Base-by-base conservation (phyloP, 805 yeast genomes). In the Cyberlindnera nakhonratchasimensis region DNA sequence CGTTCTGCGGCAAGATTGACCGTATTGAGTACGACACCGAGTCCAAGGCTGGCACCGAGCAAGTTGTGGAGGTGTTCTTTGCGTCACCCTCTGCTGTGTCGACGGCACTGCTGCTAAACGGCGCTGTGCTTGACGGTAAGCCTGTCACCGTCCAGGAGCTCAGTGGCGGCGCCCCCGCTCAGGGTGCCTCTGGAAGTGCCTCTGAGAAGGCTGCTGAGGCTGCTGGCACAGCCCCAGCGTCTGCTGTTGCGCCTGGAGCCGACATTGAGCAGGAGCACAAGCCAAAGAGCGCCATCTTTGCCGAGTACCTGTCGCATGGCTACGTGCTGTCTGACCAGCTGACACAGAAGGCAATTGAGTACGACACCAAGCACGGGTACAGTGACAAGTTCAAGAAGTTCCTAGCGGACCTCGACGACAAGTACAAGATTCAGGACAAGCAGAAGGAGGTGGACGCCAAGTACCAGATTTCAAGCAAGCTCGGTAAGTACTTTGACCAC, bases 301-400 rank as follows among this genome's bases (percentile, higher is more conserved):
- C 93, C 1, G 91, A 85, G 62, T 75, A 82, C 53, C 67, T 85
- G 46, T 71, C 87, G 24, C 75, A 79, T n/a, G 95, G 95, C 5
- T 85, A 86, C 58, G 74, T 70, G 16, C 62, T 85, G 33, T 71
- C 81, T 35, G 93, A 86, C 60, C 64, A 70, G 38, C 64, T 83
- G 37, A 67, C 85, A 33, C 70, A 74, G 43, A 73, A 72, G 55
- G 84, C 87, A 18, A 69, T 82, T 39, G 77, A 71, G 16, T 68
- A 80, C 48, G 93, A 86, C 61, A 69, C 79, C 50, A 67, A 79
- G 54, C 74, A 80, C 55, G 93, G 91, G 0, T 62, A 71, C 54
- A 69, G 83, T 21, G 54, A 65, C 32, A 71, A 71, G 48, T 85
- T 86, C 68, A 74, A 71, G 54, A 57, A 61, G 23, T 84, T 84